phyloP scores from a whole-genome alignment of 768 basidiomycete genomes.

The Tulasnella sp. region DNA sequence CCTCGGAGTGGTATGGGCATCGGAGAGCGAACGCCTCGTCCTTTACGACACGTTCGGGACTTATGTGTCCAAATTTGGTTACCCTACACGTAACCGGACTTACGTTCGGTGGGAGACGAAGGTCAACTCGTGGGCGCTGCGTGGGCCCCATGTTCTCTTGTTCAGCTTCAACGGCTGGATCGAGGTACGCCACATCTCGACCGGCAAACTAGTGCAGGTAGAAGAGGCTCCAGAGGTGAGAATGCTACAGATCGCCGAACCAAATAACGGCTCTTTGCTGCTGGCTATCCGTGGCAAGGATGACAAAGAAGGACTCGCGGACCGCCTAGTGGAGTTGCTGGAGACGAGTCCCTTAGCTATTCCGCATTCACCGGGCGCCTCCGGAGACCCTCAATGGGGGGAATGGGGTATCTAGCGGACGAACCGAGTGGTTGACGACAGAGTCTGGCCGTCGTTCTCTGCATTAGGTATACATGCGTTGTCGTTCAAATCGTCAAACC shows the following conservation, averaged over 20 bases:
- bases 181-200: slow-evolving; percentile 67
- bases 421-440: not conserved
- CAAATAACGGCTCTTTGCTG: slow-evolving; percentile 54
- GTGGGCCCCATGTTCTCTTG: slow-evolving; percentile 67
- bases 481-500: not conserved
- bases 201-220: slow-evolving; percentile 78
- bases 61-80: slow-evolving; percentile 72
- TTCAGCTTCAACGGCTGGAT: slow-evolving; percentile 70
- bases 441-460: not conserved
- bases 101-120: slow-evolving; percentile 81
- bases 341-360: slow-evolving; percentile 64
- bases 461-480: not conserved
- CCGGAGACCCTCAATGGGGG: slow-evolving; percentile 57
- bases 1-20: slow-evolving; percentile 66
- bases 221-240: slow-evolving; percentile 74
- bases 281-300: slow-evolving; percentile 66
- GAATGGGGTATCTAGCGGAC: slow-evolving; percentile 59
- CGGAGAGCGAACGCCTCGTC: slow-evolving; percentile 62
- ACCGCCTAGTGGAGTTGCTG: slow-evolving; percentile 67
- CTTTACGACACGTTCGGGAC: slow-evolving; percentile 77
- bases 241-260: slow-evolving; percentile 56
- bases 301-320: slow-evolving; percentile 60
- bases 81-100: slow-evolving; percentile 59
- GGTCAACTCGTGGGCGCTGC: slow-evolving; percentile 62
- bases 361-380: slow-evolving; percentile 37